Percentiles rank a stretch among this genome's conserved stretches.
These are phyloP conservation scores for Phyllosticta citribraziliensis DNA, from an alignment of 2,329 filamentous ascomycete species.

Conservation along the genomic window DNA sequence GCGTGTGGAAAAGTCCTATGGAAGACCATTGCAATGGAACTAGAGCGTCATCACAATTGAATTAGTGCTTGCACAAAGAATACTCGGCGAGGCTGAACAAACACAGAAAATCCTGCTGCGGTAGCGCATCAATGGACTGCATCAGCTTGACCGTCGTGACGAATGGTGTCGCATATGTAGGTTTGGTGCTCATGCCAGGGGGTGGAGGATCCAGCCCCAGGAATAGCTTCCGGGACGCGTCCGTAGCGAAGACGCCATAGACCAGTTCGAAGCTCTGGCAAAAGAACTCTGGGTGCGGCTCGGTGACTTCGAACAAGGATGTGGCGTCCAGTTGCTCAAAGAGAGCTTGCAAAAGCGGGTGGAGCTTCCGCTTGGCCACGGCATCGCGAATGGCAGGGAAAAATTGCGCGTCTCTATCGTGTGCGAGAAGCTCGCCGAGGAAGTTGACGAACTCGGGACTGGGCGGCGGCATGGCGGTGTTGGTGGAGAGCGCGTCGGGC, in stretches of 20 bases:
- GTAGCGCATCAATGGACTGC: background rate
- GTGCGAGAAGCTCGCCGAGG: background rate
- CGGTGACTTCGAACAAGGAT: background rate
- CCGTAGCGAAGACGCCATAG: background rate
- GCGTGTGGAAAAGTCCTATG: constrained; percentile 7
- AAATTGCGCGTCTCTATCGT: background rate
- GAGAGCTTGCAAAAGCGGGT: background rate
- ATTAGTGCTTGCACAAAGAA: background rate
- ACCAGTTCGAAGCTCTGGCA: background rate
- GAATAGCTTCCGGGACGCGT: background rate
- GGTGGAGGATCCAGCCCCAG: background rate
- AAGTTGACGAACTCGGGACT: background rate
- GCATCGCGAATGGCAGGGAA: background rate
- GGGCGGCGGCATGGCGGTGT: background rate
- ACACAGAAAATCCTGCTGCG: background rate
- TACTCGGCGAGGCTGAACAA: background rate
- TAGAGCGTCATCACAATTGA: background rate
- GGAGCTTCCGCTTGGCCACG: background rate
- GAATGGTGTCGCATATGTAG: background rate
- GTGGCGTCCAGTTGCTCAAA: background rate
- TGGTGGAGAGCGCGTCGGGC: background rate
- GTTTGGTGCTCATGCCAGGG: background rate
- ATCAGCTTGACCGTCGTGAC: constrained; percentile 3
- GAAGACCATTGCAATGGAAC: background rate
- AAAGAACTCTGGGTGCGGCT: too few relatives aligned